Conservation (phyloP, 306 rosid species). For the Styphnolobium japonicum region DNA sequence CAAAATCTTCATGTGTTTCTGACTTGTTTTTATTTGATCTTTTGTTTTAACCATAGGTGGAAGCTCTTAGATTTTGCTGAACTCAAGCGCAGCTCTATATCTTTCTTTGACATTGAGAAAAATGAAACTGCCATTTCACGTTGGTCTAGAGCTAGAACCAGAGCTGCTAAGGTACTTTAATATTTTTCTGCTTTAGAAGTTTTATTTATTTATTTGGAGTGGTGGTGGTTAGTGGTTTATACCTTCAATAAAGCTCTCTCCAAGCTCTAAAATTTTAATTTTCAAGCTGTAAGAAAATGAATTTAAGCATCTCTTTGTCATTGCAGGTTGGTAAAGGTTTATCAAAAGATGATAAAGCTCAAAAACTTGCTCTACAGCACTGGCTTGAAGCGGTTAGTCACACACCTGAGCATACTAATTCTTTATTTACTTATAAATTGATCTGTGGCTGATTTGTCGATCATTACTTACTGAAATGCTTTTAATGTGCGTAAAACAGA, state of each 20-base stretch:
- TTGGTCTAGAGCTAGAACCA: constrained; percentile 98
- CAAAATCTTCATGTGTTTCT: not conserved
- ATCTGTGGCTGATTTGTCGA: not conserved
- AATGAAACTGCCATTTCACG: constrained; percentile 95
- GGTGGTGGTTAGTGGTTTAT: not conserved
- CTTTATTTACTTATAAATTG: not conserved
- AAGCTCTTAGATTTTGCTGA: constrained; percentile 95
- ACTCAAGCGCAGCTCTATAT: constrained; percentile 90
- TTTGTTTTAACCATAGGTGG: constrained; percentile 64
- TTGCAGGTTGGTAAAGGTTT: constrained; percentile 97
- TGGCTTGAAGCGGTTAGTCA: constrained; percentile 99
- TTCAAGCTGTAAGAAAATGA: not conserved
- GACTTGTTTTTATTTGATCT: constrained; percentile 25
- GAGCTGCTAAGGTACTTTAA: constrained; percentile 86
- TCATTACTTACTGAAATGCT: constrained; percentile 27
- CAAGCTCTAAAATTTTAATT: not conserved
- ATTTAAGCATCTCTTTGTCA: constrained; percentile 20
- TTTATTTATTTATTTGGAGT: not conserved
- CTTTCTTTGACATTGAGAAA: constrained; percentile 91
- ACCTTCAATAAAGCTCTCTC: not conserved
- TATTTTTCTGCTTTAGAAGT: not conserved
- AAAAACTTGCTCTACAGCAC: constrained; percentile 92
- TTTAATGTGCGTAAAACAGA: constrained; percentile 46
- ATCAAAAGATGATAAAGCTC: constrained; percentile 88
- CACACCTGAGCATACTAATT: constrained; percentile 4